Conservation (phyloP, 305 asterid species). For the Petunia hybrid region DNA sequence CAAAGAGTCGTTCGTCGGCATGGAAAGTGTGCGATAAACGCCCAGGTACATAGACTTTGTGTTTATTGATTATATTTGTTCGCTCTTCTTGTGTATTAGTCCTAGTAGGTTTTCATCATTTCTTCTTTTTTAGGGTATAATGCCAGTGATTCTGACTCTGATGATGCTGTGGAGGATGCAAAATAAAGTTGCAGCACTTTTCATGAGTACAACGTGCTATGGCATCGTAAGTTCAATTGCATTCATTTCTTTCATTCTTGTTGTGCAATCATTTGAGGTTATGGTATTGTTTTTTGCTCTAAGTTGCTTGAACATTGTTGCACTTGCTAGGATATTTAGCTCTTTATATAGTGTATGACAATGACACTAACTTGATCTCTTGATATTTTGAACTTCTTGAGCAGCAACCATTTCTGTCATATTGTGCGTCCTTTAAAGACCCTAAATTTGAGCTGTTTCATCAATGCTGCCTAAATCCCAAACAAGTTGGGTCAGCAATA, state of each 20-base stretch:
- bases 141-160: conserved; percentile 93
- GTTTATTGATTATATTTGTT: conserved; percentile 1
- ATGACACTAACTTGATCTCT: background rate
- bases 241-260: conserved; percentile 32
- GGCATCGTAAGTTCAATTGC: conserved; percentile 47
- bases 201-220: conserved; percentile 27
- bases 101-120: background rate
- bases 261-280: conserved; percentile 14
- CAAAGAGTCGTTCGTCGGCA: conserved; percentile 72
- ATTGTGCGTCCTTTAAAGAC: background rate
- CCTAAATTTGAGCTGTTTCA: background rate
- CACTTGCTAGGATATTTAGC: conserved; percentile 15
- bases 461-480: background rate
- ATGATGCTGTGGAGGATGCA: conserved; percentile 50
- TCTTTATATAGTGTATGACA: background rate
- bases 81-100: background rate
- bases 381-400: background rate
- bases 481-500: no score
- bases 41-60: conserved; percentile 64
- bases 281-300: background rate
- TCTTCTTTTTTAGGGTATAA: conserved; percentile 62
- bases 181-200: conserved; percentile 47
- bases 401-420: background rate
- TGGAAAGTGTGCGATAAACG: conserved; percentile 82
- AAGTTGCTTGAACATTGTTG: conserved; percentile 12